Conservation (phyloP, 2,329 filamentous ascomycete genomes). For the Fusarium siculi region DNA sequence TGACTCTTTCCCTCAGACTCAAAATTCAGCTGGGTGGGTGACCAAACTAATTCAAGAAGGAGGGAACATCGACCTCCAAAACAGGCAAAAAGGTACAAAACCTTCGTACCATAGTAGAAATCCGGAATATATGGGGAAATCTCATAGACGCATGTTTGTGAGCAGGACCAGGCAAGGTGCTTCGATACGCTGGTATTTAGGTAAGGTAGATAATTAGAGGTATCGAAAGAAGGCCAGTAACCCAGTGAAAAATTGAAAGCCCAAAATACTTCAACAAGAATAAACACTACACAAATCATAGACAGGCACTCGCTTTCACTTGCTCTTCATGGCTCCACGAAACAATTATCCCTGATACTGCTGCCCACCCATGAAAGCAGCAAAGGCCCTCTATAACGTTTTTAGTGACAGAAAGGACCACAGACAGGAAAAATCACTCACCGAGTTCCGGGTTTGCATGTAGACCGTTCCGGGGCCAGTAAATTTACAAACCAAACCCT, state of each 20-base stretch:
- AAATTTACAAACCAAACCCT: conserved; percentile 95
- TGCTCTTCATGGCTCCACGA: not conserved
- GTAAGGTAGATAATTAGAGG: conserved; percentile 14
- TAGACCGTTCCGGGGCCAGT: conserved; percentile 91
- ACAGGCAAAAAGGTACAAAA: not conserved
- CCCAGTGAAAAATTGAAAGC: conserved; percentile 4
- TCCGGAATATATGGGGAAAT: not conserved
- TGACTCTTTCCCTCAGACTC: not conserved
- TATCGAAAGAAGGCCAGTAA: conserved; percentile 17
- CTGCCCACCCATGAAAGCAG: conserved; percentile 63
- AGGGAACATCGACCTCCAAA: not conserved
- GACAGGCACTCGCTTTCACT: not conserved
- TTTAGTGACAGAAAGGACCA: conserved; percentile 16
- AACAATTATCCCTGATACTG: conserved; percentile 45
- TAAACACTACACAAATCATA: not conserved
- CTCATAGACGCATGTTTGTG: not conserved
- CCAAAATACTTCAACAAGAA: not conserved
- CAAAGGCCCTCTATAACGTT: conserved; percentile 59
- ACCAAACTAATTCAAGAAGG: not conserved
- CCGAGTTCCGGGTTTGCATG: conserved; percentile 89
- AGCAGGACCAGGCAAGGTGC: not conserved
- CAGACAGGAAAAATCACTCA: conserved; percentile 51
- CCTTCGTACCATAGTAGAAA: not conserved
- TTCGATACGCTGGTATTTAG: not conserved
- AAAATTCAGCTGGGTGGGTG: not conserved